Conservation (phyloP, 495 filamentous ascomycete species). For the Hypoxylon intermedium region DNA sequence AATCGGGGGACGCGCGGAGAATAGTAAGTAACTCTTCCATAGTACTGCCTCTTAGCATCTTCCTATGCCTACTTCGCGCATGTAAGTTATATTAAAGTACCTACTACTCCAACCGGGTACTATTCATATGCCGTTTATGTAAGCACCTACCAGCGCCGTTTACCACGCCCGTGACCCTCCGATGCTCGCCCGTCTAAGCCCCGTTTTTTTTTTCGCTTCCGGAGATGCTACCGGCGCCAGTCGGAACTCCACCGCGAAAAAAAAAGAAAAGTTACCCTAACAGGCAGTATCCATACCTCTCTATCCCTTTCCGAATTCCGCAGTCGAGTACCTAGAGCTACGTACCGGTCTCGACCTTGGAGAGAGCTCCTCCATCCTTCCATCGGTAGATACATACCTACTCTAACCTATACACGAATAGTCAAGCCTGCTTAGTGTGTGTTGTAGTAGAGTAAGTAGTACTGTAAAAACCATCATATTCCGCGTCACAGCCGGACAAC, state of each 20-base stretch:
- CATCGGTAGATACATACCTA: too few species aligned
- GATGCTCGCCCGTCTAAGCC: slow-evolving; percentile 25
- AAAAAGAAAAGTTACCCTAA: neutral
- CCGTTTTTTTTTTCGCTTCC: slow-evolving; percentile 35
- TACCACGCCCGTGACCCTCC: slow-evolving; percentile 24
- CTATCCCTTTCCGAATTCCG: slow-evolving; percentile 29
- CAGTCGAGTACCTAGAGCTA: slow-evolving; percentile 1
- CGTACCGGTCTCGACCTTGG: neutral
- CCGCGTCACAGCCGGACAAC: slow-evolving; percentile 9
- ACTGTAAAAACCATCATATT: neutral
- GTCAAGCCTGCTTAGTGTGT: slow-evolving; percentile 3
- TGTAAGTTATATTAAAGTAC: slow-evolving; percentile 19
- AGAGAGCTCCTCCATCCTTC: too few species aligned
- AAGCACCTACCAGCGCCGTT: neutral
- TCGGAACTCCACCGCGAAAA: slow-evolving; percentile 25
- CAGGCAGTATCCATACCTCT: slow-evolving; percentile 11
- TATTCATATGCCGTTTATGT: neutral
- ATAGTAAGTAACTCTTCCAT: neutral
- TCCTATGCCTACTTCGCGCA: slow-evolving; percentile 1
- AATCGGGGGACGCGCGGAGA: neutral
- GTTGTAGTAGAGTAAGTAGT: neutral
- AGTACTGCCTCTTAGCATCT: neutral
- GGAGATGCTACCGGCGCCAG: slow-evolving; percentile 19
- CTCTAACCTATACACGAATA: slow-evolving; percentile 23
- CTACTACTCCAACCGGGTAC: slow-evolving; percentile 11